Conservation (phyloP, 2,329 filamentous ascomycete genomes). For the Aspergillus puulaauensis region DNA sequence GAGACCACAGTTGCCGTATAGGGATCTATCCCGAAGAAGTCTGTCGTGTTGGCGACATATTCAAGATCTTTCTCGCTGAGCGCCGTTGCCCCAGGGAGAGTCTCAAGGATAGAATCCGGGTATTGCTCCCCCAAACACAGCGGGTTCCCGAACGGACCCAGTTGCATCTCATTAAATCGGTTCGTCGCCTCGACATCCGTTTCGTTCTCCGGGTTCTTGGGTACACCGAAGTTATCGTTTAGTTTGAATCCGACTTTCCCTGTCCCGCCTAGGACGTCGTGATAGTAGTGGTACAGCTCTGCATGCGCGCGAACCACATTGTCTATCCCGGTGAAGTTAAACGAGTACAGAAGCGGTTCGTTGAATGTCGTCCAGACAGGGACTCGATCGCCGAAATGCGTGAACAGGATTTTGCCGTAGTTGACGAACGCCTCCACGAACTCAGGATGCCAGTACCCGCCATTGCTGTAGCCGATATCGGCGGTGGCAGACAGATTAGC, state of each 20-base stretch:
- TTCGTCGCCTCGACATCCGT: constrained; percentile 83
- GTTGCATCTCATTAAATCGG: constrained; percentile 75
- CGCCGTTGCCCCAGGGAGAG: constrained; percentile 43
- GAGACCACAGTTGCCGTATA: constrained; percentile 59
- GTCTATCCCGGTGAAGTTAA: constrained; percentile 50
- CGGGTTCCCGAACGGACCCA: constrained; percentile 46
- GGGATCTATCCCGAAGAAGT: constrained; percentile 59
- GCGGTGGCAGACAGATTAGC: constrained; percentile 17
- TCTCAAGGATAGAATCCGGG: constrained; percentile 43
- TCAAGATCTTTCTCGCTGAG: constrained; percentile 51
- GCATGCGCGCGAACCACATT: constrained; percentile 49
- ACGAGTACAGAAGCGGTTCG: constrained; percentile 38
- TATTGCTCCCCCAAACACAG: constrained; percentile 49
- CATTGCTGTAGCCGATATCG: constrained; percentile 29
- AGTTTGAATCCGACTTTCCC: constrained; percentile 43
- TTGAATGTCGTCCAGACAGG: constrained; percentile 46
- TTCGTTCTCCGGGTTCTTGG: constrained; percentile 33
- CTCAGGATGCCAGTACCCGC: constrained; percentile 35
- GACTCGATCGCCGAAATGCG: constrained; percentile 39
- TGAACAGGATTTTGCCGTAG: constrained; percentile 40
- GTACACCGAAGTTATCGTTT: constrained; percentile 54
- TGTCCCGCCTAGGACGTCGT: constrained; percentile 45
- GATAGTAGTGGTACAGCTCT: constrained; percentile 40
- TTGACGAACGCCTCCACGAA: constrained; percentile 44
- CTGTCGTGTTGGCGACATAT: constrained; percentile 52